phyloP scores from a whole-genome alignment of 139 green algal genomes.

The Asterochloris sp. region DNA sequence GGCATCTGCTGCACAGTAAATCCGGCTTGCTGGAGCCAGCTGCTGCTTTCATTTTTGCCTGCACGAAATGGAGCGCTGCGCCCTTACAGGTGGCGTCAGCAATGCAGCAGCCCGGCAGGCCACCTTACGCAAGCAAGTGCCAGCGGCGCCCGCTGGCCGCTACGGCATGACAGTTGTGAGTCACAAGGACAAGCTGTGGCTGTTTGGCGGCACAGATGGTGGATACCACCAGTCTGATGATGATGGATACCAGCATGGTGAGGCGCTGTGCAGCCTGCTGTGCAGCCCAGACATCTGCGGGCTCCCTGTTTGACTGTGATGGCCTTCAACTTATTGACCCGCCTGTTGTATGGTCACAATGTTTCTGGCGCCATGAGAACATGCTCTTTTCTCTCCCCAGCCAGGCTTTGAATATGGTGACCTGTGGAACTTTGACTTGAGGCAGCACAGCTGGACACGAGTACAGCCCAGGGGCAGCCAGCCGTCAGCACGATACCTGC shows the following conservation, averaged over 20 bases:
- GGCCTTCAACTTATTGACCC: too few relatives aligned
- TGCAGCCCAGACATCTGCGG: too few relatives aligned
- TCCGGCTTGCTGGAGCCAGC: too few relatives aligned
- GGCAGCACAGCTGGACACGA: background rate
- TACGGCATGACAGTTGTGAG: conserved; percentile 7
- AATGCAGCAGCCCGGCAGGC: background rate
- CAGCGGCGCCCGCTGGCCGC: conserved; percentile 4
- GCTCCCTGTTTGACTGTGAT: too few relatives aligned
- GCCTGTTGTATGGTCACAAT: too few relatives aligned
- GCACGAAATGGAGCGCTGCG: background rate
- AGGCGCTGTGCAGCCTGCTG: background rate
- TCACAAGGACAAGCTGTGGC: conserved; percentile 7
- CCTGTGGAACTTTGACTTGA: background rate
- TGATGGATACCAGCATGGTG: conserved; percentile 8
- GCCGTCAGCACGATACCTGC: conserved; percentile 2
- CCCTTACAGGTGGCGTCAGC: conserved; percentile 1
- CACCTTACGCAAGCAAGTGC: background rate
- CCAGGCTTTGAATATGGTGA: conserved; percentile 2
- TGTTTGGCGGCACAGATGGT: conserved; percentile 19
- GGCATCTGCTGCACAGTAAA: conserved; percentile 10
- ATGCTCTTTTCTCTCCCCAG: background rate
- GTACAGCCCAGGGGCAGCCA: background rate
- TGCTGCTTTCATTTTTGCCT: too few relatives aligned
- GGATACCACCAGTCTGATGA: conserved; percentile 5
- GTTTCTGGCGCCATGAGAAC: background rate